Percentiles rank a stretch among this genome's conserved stretches.
phyloP scores from a whole-genome alignment of 208 protist species.

The Wallacemonas collosoma region DNA sequence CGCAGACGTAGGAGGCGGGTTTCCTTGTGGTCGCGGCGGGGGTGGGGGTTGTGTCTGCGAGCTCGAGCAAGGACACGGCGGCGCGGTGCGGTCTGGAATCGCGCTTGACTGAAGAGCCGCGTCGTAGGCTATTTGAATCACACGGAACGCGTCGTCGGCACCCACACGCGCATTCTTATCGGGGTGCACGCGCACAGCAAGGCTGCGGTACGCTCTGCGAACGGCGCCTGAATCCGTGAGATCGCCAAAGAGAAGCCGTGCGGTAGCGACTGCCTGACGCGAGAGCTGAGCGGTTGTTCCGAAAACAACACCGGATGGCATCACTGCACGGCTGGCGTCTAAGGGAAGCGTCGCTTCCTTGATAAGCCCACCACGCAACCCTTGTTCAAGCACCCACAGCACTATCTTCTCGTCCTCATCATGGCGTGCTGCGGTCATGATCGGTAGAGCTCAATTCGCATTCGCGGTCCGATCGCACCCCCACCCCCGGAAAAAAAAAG shows the following conservation, averaged over 20 bases:
- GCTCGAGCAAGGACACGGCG: background rate
- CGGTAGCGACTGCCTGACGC: background rate
- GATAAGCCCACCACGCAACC: slow-evolving; percentile 24
- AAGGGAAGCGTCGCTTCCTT: background rate
- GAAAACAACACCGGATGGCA: too few relatives aligned
- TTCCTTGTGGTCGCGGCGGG: background rate
- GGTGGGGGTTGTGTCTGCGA: background rate
- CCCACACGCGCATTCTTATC: slow-evolving; percentile 71
- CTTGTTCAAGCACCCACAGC: slow-evolving; percentile 19
- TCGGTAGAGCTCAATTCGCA: too few relatives aligned
- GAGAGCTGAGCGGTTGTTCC: too few relatives aligned
- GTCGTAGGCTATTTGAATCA: slow-evolving; percentile 63
- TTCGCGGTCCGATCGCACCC: too few relatives aligned
- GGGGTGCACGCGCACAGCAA: slow-evolving; percentile 71
- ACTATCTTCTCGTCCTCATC: slow-evolving; percentile 25
- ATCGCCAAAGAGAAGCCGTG: background rate
- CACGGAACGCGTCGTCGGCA: slow-evolving; percentile 60
- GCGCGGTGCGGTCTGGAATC: background rate
- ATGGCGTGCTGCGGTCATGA: too few relatives aligned
- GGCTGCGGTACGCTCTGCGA: slow-evolving; percentile 51
- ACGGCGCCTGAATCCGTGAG: background rate
- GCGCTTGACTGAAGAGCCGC: slow-evolving; percentile 1
- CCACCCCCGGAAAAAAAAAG: too few relatives aligned
- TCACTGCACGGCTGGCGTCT: too few relatives aligned
- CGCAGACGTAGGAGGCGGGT: background rate